Evolutionary conservation across 306 rosid species (phyloP).

Genomic region (Argentina anserina): DNA sequence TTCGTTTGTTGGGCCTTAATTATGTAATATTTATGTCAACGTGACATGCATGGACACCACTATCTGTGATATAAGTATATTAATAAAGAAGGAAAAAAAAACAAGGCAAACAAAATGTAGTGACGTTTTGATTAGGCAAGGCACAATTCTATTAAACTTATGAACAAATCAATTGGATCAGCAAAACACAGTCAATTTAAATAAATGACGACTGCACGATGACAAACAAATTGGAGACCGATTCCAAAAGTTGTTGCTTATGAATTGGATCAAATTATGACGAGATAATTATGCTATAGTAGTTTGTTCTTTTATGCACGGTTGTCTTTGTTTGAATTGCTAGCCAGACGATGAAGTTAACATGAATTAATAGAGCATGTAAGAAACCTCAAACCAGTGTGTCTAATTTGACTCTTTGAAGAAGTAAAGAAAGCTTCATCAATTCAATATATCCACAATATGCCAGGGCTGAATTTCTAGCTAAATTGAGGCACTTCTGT

Average conservation of each 20-base stretch:
- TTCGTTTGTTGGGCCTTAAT: no score
- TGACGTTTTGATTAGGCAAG: not conserved
- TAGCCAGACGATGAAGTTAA: not conserved
- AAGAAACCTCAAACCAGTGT: not conserved
- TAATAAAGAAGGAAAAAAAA: no score
- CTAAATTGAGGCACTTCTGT: not conserved
- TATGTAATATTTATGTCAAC: no score
- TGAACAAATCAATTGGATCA: not conserved
- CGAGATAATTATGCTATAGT: not conserved
- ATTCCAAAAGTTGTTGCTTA: not conserved
- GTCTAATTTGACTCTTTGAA: not conserved
- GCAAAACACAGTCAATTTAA: not conserved
- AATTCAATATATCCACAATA: no score
- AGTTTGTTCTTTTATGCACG: not conserved
- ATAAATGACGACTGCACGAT: not conserved
- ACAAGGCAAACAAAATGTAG: not conserved
- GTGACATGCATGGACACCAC: not conserved
- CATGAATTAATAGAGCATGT: not conserved
- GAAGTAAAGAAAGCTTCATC: not conserved
- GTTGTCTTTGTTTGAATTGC: not conserved
- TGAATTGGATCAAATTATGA: not conserved
- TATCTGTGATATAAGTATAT: not conserved
- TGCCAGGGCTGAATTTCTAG: not conserved
- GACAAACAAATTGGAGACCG: not conserved
- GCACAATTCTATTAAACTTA: not conserved